These are phyloP conservation scores for Hymenoscyphus infarciens DNA, from an alignment of 2,329 filamentous ascomycete species.

Conservation along the genomic window DNA sequence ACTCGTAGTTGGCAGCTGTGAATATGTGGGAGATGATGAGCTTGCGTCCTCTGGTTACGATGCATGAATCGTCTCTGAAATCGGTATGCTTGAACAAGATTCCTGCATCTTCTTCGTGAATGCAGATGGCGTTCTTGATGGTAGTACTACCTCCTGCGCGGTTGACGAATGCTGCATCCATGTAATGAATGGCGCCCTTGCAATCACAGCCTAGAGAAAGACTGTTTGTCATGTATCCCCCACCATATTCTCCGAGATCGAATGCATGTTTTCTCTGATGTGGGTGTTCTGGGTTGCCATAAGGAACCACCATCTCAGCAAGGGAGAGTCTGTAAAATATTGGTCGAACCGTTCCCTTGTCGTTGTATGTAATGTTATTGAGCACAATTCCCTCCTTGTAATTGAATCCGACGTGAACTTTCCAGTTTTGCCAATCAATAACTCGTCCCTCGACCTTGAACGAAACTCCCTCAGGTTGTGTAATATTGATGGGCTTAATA, in stretches of 20 bases:
- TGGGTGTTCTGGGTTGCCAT: slow-evolving; percentile 75
- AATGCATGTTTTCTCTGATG: slow-evolving; percentile 81
- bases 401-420: slow-evolving; percentile 89
- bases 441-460: slow-evolving; percentile 73
- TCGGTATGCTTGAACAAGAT: slow-evolving; percentile 94
- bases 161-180: slow-evolving; percentile 80
- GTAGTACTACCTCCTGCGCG: slow-evolving; percentile 69
- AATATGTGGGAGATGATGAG: slow-evolving; percentile 89
- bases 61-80: slow-evolving; percentile 83
- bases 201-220: slow-evolving; percentile 77
- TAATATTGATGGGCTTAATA: slow-evolving; percentile 83
- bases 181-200: slow-evolving; percentile 87
- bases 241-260: slow-evolving; percentile 76
- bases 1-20: slow-evolving; percentile 95
- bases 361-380: slow-evolving; percentile 85
- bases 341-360: slow-evolving; percentile 71
- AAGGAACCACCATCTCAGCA: slow-evolving; percentile 92
- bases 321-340: slow-evolving; percentile 88
- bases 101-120: slow-evolving; percentile 89
- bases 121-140: slow-evolving; percentile 92
- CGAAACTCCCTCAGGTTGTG: slow-evolving; percentile 83
- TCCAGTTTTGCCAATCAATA: slow-evolving; percentile 91
- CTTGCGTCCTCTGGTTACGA: slow-evolving; percentile 82
- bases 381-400: slow-evolving; percentile 88
- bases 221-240: slow-evolving; percentile 80